phyloP scores from a whole-genome alignment of 2,329 filamentous ascomycete genomes.

The Epichloe festucae region DNA sequence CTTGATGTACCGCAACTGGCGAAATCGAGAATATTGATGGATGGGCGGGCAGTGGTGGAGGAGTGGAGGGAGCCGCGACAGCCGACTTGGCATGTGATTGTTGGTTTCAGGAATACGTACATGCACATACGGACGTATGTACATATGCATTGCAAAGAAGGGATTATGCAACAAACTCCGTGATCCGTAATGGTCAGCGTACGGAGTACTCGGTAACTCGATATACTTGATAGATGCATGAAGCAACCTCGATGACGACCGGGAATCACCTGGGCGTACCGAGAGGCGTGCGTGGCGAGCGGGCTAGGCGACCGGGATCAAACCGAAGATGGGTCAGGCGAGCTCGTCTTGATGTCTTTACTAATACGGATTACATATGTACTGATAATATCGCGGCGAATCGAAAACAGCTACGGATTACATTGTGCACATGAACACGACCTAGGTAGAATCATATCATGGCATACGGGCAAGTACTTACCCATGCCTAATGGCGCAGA shows the following conservation, averaged over 20 bases:
- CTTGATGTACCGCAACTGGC: neutral
- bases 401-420: too few species aligned
- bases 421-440: too few species aligned
- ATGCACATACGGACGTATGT: too few species aligned
- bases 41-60: too few species aligned
- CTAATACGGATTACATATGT: too few species aligned
- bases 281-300: conserved; percentile 1
- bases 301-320: neutral
- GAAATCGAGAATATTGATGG: too few species aligned
- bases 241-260: neutral
- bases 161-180: neutral
- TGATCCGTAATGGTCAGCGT: neutral
- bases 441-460: too few species aligned
- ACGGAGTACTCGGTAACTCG: neutral
- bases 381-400: too few species aligned
- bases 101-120: neutral
- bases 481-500: too few species aligned
- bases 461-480: too few species aligned
- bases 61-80: neutral
- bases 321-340: neutral
- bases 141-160: neutral
- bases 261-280: neutral
- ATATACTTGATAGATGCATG: neutral
- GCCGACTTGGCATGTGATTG: conserved; percentile 3
- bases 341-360: too few species aligned